Conservation (phyloP, 2,329 filamentous ascomycete species). For the Calonectria pauciramosa region DNA sequence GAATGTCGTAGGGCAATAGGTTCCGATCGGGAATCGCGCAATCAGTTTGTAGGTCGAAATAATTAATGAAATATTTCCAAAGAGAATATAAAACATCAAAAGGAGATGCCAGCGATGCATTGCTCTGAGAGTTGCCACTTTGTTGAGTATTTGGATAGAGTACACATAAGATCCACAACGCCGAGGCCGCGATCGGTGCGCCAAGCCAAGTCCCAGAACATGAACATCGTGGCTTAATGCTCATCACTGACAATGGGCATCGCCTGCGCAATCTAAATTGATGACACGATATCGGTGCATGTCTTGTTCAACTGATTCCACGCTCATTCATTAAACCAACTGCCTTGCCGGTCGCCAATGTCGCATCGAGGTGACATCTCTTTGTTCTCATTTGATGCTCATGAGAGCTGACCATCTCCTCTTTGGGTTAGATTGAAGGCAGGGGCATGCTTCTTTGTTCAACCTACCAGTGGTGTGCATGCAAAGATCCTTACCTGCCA, state of each 20-base stretch:
- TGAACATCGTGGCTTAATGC: too few relatives aligned
- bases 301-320: not conserved
- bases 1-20: not conserved
- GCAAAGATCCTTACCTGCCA: not conserved
- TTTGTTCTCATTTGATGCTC: not conserved
- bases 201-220: not conserved
- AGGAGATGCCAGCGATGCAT: too few relatives aligned
- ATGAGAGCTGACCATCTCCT: not conserved
- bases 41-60: not conserved
- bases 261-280: not conserved
- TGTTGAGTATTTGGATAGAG: not conserved
- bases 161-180: not conserved
- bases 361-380: not conserved
- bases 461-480: not conserved
- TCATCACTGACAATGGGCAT: not conserved
- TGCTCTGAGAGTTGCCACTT: not conserved
- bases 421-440: not conserved
- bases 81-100: not conserved
- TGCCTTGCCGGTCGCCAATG: not conserved
- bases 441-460: not conserved
- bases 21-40: not conserved
- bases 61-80: too few relatives aligned
- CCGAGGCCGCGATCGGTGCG: not conserved
- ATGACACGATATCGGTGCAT: not conserved
- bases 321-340: not conserved